Base-by-base conservation (phyloP, 2,329 filamentous ascomycete species). In the Penicillium sp. region DNA sequence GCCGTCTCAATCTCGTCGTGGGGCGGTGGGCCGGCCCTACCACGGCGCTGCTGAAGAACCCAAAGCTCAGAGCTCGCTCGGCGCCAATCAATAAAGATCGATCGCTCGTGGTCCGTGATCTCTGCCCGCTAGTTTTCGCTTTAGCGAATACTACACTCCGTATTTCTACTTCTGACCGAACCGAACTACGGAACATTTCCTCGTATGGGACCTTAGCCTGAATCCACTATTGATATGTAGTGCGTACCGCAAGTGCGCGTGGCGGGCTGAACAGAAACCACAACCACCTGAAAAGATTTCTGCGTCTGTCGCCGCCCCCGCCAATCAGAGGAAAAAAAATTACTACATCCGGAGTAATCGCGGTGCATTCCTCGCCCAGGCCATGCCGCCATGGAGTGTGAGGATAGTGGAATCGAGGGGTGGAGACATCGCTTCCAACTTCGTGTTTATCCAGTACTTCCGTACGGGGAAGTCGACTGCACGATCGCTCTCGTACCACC, bases 211-310 rank as follows among this genome's bases (percentile, higher is more conserved):
- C 7, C 40, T 42, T 43, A 18, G 40, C 9, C 6, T 40, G 18
- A 43, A 43, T 43, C 40, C 40, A 23, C 40, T 43, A 23, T 14
- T 12, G 9, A 23, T 43, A 14, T 5, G 12, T 9, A n/a, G n/a
- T 40, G 6, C 38, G 18, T 4, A 42, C 2, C 16, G n/a, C 38
- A 20, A 28, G 20, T 42, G 52, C 45, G 24, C 35, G 52, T 48
- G 52, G 52, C 52, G 45, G 45, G 52, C 52, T 55, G 52, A 55
- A 55, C 47, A 24, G 23, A 21, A 47, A 47, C 30, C 42, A 38
- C 20, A 35, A 16, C 26, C 50, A 38, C 11, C 42, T 47, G 30
- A 53, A 35, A 38, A 38, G 23, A 20, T 20, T n/a, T 21, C n/a
- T 11, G 28, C 20, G 9, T 45, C 38, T 24, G 21, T 7, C 23